These are phyloP conservation scores for Nothophaeocryptopus gaeumannii DNA, from an alignment of 2,329 filamentous ascomycete genomes.

Conservation along the genomic window DNA sequence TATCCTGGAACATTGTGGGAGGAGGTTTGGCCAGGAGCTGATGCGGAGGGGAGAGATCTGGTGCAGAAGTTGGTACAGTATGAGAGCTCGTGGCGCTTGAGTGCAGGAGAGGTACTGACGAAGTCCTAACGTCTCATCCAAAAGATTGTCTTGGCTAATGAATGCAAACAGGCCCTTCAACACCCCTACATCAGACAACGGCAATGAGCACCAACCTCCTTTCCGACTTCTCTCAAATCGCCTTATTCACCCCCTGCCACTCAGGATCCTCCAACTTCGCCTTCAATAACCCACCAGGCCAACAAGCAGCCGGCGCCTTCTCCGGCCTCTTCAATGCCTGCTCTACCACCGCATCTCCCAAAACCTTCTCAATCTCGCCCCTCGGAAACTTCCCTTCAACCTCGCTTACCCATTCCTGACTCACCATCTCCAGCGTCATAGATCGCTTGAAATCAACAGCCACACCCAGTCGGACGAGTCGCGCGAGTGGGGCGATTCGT, in stretches of 20 bases:
- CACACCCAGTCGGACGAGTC: constrained; percentile 39
- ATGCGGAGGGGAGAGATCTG: constrained; percentile 60
- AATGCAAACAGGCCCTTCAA: constrained; percentile 13
- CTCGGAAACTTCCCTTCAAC: constrained; percentile 36
- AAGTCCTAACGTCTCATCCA: neutral
- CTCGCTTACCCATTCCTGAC: constrained; percentile 14
- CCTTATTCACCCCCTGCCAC: constrained; percentile 29
- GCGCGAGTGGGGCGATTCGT: constrained; percentile 40
- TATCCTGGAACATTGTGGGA: constrained; percentile 70
- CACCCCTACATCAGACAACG: constrained; percentile 15
- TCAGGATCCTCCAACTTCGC: constrained; percentile 22
- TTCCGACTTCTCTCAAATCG: constrained; percentile 23
- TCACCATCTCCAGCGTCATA: constrained; percentile 9
- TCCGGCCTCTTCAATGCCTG: constrained; percentile 37
- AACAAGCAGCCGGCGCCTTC: constrained; percentile 40
- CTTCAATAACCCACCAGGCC: constrained; percentile 25
- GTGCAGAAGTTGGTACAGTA: constrained; percentile 68
- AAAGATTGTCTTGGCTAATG: too few species aligned
- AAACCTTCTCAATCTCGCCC: constrained; percentile 42
- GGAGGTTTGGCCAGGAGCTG: constrained; percentile 62
- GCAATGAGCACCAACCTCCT: too few species aligned
- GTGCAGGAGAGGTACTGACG: constrained; percentile 58
- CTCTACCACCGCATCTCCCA: constrained; percentile 43
- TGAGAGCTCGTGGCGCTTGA: constrained; percentile 65
- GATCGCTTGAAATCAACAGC: constrained; percentile 39